Evolutionary conservation across 179 eudicot species (phyloP).

Genomic region (Drosera spatulata): DNA sequence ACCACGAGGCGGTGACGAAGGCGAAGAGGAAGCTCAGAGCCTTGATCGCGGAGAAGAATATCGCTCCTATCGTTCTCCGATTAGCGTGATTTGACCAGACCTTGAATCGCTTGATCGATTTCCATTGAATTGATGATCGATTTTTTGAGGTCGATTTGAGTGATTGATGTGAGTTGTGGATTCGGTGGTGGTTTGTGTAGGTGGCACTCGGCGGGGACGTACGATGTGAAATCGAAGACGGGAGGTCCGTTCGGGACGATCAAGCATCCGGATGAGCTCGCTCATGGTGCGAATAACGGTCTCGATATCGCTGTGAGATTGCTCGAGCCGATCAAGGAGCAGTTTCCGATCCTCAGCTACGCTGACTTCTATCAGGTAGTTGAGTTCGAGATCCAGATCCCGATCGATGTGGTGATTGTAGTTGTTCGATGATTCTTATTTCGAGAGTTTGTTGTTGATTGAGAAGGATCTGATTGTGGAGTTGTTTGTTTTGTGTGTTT

Average conservation of each 20-base stretch:
- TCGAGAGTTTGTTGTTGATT: too few relatives aligned
- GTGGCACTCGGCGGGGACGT: conserved; percentile 33
- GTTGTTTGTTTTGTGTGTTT: neutral
- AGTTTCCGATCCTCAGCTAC: conserved; percentile 16
- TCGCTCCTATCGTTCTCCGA: neutral
- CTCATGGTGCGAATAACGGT: conserved; percentile 23
- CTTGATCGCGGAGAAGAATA: too few relatives aligned
- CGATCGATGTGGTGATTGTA: too few relatives aligned
- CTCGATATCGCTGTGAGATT: conserved; percentile 26
- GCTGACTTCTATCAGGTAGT: conserved; percentile 25
- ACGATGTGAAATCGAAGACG: conserved; percentile 18
- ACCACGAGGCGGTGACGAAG: too few relatives aligned
- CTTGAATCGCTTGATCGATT: too few relatives aligned
- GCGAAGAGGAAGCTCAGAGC: too few relatives aligned
- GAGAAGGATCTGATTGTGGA: neutral
- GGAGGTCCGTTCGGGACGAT: conserved; percentile 35
- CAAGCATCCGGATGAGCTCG: conserved; percentile 15
- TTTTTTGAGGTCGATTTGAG: neutral
- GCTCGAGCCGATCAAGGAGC: conserved; percentile 23
- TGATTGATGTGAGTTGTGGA: neutral
- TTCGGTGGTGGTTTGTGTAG: conserved; percentile 4
- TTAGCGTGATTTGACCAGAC: neutral
- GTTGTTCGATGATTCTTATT: too few relatives aligned
- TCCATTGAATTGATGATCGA: neutral
- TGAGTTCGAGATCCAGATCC: neutral